These are phyloP conservation scores for Rutstroemia sp. DNA, from an alignment of 2,329 filamentous ascomycete genomes.

Conservation along the genomic window DNA sequence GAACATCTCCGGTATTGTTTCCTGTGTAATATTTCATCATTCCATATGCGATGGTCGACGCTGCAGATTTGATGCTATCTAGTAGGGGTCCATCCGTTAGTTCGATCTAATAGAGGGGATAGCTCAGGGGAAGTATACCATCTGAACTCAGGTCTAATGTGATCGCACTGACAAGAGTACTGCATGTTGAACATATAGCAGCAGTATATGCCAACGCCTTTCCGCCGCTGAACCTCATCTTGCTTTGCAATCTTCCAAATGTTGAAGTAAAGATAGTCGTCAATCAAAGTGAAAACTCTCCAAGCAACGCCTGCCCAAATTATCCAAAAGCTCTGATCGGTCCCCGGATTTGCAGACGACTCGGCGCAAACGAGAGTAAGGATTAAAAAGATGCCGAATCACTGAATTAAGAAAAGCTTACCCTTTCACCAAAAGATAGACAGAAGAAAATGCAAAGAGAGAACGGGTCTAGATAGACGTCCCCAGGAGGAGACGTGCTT, in stretches of 20 bases:
- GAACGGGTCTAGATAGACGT: not conserved
- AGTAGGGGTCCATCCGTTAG: not conserved
- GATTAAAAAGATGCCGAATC: slow-evolving; percentile 5
- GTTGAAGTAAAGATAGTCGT: not conserved
- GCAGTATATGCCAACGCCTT: slow-evolving; percentile 8
- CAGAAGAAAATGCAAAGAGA: not conserved
- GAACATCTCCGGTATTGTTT: slow-evolving; percentile 40
- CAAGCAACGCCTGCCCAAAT: not conserved
- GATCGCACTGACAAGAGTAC: slow-evolving; percentile 3
- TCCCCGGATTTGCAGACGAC: not conserved
- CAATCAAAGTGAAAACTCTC: not conserved
- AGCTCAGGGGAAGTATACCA: not conserved
- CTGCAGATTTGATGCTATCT: slow-evolving; percentile 29
- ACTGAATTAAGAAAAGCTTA: not conserved
- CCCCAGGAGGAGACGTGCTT: slow-evolving; percentile 1
- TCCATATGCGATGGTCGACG: slow-evolving; percentile 34
- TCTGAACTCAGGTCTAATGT: slow-evolving; percentile 5
- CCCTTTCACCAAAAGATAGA: not conserved
- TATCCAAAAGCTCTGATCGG: not conserved
- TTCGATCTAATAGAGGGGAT: not conserved
- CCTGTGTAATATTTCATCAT: slow-evolving; percentile 47
- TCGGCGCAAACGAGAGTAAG: slow-evolving; percentile 5
- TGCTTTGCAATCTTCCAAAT: not conserved
- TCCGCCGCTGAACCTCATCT: slow-evolving; percentile 7
- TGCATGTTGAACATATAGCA: slow-evolving; percentile 7